A percentile compares a stretch with the other conserved stretches of the same genome.
These are phyloP conservation scores for Litsea cubeba DNA, from an alignment of 164 flowering plant species.

Conservation along the genomic window DNA sequence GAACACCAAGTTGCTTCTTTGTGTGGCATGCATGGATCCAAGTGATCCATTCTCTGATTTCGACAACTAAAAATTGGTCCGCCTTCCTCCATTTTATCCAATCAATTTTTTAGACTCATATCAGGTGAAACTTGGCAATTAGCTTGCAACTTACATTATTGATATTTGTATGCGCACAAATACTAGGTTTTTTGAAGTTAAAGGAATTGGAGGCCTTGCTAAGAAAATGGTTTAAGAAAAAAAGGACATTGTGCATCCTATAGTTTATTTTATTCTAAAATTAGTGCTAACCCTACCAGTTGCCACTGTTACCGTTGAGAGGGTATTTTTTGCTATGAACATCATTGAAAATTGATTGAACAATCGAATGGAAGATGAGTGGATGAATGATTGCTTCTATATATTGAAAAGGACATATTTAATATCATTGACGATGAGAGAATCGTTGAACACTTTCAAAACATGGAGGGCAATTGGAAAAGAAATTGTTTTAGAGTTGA, in stretches of 20 bases:
- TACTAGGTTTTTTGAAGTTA: background rate
- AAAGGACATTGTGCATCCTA: background rate
- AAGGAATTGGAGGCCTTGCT: slow-evolving; percentile 1
- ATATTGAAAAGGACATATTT: background rate
- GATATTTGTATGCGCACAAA: background rate
- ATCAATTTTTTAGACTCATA: background rate
- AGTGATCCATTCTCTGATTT: background rate
- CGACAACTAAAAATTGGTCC: background rate
- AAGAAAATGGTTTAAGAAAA: background rate
- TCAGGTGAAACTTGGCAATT: background rate
- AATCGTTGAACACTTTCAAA: background rate
- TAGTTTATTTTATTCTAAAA: background rate
- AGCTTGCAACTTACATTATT: background rate
- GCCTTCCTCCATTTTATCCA: background rate
- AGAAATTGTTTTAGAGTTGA: too few species aligned
- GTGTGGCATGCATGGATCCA: background rate
- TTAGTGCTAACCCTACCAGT: background rate
- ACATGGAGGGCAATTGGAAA: too few species aligned
- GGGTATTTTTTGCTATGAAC: background rate
- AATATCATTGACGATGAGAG: background rate
- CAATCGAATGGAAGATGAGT: background rate
- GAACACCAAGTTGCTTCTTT: background rate
- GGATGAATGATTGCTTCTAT: background rate
- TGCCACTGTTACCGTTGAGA: background rate
- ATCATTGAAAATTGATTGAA: background rate